Conservation (phyloP, 768 basidiomycete species). For the Tylopilus rubrobrunneus region DNA sequence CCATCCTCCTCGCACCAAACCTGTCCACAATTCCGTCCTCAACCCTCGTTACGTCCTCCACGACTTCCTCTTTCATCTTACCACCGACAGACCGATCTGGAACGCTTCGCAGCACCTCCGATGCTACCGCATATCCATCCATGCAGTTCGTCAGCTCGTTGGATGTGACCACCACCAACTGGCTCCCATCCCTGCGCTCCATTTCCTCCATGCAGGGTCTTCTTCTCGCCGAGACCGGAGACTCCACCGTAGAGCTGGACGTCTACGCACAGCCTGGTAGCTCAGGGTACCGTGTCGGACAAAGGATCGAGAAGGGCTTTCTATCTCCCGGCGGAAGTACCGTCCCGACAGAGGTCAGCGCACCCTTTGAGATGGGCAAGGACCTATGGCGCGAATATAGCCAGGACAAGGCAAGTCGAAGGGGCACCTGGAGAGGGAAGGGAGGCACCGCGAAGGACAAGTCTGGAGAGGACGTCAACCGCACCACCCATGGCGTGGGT, state of each 20-base stretch:
- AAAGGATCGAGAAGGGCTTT: constrained; percentile 33
- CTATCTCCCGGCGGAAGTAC: constrained; percentile 31
- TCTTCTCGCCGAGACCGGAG: constrained; percentile 45
- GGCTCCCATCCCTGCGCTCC: constrained; percentile 32
- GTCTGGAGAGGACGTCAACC: constrained; percentile 1
- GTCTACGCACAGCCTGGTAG: constrained; percentile 29
- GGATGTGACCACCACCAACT: constrained; percentile 4
- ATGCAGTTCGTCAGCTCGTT: constrained; percentile 6
- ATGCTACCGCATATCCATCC: constrained; percentile 15
- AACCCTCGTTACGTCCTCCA: constrained; percentile 20
- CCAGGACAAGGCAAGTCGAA: constrained; percentile 5
- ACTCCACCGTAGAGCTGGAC: constrained; percentile 44
- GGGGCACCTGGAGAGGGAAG: constrained; percentile 14
- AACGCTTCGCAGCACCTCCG: constrained; percentile 13
- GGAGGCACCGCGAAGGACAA: constrained; percentile 6
- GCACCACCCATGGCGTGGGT: constrained; percentile 22
- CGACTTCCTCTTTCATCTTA: constrained; percentile 23
- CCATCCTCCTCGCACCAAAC: constrained; percentile 17
- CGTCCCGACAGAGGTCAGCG: constrained; percentile 5
- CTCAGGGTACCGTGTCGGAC: constrained; percentile 40
- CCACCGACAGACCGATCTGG: constrained; percentile 14
- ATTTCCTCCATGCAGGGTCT: constrained; percentile 44
- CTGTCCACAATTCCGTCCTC: constrained; percentile 29
- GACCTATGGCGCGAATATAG: constrained; percentile 21
- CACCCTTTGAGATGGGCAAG: constrained; percentile 16